Evolutionary conservation across 371 early-diverging fungal species (phyloP), one percentile per base, ranked within the genome.

Genomic region (Mucor plumbeus): DNA sequence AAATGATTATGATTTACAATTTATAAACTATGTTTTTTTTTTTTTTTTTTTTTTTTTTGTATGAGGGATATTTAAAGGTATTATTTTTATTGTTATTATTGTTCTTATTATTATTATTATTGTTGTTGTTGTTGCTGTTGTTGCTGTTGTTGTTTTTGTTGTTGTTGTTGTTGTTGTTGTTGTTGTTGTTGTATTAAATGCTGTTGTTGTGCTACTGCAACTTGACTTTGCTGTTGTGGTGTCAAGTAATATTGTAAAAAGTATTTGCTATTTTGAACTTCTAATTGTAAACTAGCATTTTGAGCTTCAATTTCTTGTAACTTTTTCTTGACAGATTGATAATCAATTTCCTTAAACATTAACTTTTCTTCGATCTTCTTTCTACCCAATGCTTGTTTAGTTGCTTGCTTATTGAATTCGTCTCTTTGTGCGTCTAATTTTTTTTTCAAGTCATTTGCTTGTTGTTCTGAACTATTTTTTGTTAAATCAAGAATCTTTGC

Each of bases 301-400:
- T 66, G 59, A n/a, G 44, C 59, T 33, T 59, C 59, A 26, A 39
- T 26, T 15, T 66, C 60, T 39, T 54, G 15, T 13, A 59, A 4
- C 14, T 35, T 39, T 8, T 33, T 54, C n/a, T 19, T 48, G 4
- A 48, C 7, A 2, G 47, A 47, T 3, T 15, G 19, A 31, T 60
- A 19, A 21, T 68, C 61, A 15, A 21, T 17, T 15, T 61, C 63
- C 9, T 57, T 62, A 5, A 15, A 14, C 7, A 68, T 39, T 19
- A 68, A 11, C 3, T 38, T 44, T 6, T 61, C 44, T 14, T 68
- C 68, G 6, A 68, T 38, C 38, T 62, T 68, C 31, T 39, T 43
- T 56, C 68, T 47, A 5, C 68, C 68, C 35, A 57, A n/a, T 3
- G 58, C 68, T 48, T 68, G 68, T 10, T 58, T 62, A 38, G 57